Evolutionary conservation across 768 basidiomycete species (phyloP), one percentile per base, ranked within the genome.

Genomic region (Leucocoprinus leucothites): DNA sequence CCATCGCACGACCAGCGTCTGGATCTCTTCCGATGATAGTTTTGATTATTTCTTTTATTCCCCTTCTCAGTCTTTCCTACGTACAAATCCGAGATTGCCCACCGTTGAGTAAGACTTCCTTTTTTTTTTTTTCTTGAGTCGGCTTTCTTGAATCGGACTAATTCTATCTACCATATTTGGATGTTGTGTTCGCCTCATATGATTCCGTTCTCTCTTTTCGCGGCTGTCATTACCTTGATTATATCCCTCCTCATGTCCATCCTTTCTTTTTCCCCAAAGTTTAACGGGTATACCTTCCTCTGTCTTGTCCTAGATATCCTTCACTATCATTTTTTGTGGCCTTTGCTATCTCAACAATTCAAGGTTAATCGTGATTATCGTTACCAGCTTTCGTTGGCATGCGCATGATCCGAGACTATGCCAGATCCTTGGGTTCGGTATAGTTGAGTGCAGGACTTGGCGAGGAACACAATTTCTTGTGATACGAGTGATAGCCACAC

Each of bases 1-100:
- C 91, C 91, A 6, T 91, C 90, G 13, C 81, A 77, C 59, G 85
- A 88, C 61, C 85, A 89, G 61, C 82, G 79, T 36, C 63, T 87
- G 59, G 84, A 85, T 65, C 74, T 89, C 40, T 63, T 87, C 53
- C 81, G 67, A 59, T n/a, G n/a, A n/a, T 69, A 60, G 43, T 44
- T 53, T 48, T 38, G 42, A 42, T 50, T 46, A 52, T 56, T 51
- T 56, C 14, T 42, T 13, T 14, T 51, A 21, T 45, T 44, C 40
- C 24, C 22, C 24, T 9, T 46, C 24, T 38, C 28, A 50, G 18
- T 50, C 24, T 41, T 34, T 58, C 22, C 35, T 52, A 16, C 22
- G 7, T 38, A 13, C 41, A 31, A 5, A 35, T 50, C 31, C 26
- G 9, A 28, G 2, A n/a, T 35, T 11, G 31, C 31, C 31, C 48